Percentiles rank a stretch among this genome's conserved stretches.
phyloP scores from a whole-genome alignment of 495 filamentous ascomycete species.

The Lophiostoma macrostomum region DNA sequence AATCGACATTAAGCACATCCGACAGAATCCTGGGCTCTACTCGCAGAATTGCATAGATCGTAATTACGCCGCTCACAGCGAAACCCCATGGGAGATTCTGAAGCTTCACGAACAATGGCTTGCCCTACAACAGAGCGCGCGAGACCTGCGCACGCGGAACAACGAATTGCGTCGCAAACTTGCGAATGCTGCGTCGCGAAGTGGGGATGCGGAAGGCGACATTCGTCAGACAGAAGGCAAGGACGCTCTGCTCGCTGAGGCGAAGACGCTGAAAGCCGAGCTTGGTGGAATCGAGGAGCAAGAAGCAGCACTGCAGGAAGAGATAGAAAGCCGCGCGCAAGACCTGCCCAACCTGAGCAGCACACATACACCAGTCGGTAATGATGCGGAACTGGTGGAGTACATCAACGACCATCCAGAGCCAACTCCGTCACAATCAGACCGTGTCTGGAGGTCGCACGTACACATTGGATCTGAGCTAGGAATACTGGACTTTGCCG shows the following conservation, averaged over 20 bases:
- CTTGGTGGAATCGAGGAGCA: slow-evolving; percentile 58
- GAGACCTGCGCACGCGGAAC: slow-evolving; percentile 54
- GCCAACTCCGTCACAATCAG: slow-evolving; percentile 48
- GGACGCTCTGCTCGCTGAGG: slow-evolving; percentile 59
- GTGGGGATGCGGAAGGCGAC: slow-evolving; percentile 31
- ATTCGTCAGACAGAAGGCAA: slow-evolving; percentile 3
- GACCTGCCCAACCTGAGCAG: slow-evolving; percentile 85
- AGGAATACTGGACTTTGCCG: slow-evolving; percentile 78
- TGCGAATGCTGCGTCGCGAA: slow-evolving; percentile 30
- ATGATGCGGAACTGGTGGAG: slow-evolving; percentile 54
- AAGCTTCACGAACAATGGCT: slow-evolving; percentile 66
- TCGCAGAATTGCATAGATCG: slow-evolving; percentile 76
- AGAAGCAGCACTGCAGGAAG: slow-evolving; percentile 56
- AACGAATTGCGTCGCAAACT: slow-evolving; percentile 47
- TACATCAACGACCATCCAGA: slow-evolving; percentile 76
- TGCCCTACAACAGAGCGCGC: slow-evolving; percentile 51
- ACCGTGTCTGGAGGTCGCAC: slow-evolving; percentile 62
- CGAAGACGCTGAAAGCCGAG: slow-evolving; percentile 63
- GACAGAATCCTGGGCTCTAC: slow-evolving; percentile 73
- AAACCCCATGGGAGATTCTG: slow-evolving; percentile 66
- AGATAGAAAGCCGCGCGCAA: slow-evolving; percentile 72
- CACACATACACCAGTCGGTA: slow-evolving; percentile 67
- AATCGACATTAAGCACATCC: slow-evolving; percentile 85
- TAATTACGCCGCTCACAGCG: slow-evolving; percentile 70
- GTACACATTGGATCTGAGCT: slow-evolving; percentile 79